These are phyloP conservation scores for Recurvomyces mirabilis DNA, from an alignment of 495 filamentous ascomycete species.

Conservation along the genomic window DNA sequence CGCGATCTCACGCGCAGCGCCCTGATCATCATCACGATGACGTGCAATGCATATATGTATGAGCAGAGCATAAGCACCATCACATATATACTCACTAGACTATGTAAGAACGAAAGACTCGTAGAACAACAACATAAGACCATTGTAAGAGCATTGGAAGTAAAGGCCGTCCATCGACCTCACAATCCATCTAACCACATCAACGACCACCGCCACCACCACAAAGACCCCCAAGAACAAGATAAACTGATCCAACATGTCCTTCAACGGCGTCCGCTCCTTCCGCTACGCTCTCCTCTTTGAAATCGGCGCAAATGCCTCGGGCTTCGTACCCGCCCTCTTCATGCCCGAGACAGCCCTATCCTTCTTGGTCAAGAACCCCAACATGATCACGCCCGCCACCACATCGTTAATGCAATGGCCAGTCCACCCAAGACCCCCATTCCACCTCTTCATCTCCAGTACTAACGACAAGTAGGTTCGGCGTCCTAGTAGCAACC, in stretches of 20 bases:
- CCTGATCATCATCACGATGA: too few species aligned
- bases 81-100: too few species aligned
- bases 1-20: too few species aligned
- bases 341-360: conserved; percentile 11
- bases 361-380: conserved; percentile 9
- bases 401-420: conserved; percentile 8
- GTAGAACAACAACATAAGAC: too few species aligned
- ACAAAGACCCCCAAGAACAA: background rate
- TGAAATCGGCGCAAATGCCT: conserved; percentile 13
- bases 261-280: conserved; percentile 12
- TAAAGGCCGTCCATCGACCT: too few species aligned
- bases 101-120: too few species aligned
- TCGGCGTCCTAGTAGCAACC: conserved; percentile 9
- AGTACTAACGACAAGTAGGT: background rate
- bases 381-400: conserved; percentile 16
- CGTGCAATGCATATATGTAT: too few species aligned
- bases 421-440: background rate
- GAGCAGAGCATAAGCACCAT: too few species aligned
- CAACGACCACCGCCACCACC: too few species aligned
- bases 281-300: conserved; percentile 9
- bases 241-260: conserved; percentile 1
- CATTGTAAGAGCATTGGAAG: background rate
- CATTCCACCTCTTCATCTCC: background rate
- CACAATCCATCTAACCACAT: too few species aligned
- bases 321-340: conserved; percentile 6